These are phyloP conservation scores for Raffaelea albimanens DNA, from an alignment of 2,329 filamentous ascomycete species.

Conservation along the genomic window DNA sequence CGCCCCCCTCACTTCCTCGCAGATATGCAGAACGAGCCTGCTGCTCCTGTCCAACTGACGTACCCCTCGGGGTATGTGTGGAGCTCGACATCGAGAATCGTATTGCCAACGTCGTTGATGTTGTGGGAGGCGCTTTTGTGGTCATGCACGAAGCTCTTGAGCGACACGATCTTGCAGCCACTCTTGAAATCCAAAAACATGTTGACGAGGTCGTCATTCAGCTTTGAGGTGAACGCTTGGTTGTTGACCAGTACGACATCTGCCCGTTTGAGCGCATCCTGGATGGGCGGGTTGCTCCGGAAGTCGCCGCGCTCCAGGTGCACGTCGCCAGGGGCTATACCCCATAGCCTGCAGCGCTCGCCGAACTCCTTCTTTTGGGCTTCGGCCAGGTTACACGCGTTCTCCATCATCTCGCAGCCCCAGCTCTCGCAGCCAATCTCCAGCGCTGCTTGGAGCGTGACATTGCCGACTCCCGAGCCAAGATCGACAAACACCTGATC, in stretches of 20 bases:
- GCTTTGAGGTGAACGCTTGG: constrained; percentile 80
- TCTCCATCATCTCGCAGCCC: constrained; percentile 94
- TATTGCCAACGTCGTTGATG: constrained; percentile 68
- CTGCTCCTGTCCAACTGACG: constrained; percentile 86
- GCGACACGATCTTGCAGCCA: constrained; percentile 79
- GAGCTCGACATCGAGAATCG: constrained; percentile 68
- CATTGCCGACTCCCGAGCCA: constrained; percentile 92
- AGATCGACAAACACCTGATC: constrained; percentile 87
- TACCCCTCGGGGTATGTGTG: constrained; percentile 54
- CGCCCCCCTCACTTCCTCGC: constrained; percentile 51
- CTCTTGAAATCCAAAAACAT: constrained; percentile 91
- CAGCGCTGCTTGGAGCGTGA: constrained; percentile 85
- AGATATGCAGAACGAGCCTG: constrained; percentile 82
- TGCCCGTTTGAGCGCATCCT: constrained; percentile 66
- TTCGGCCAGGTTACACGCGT: constrained; percentile 73
- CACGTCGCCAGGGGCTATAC: constrained; percentile 69
- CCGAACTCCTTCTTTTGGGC: constrained; percentile 75
- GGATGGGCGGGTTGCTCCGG: constrained; percentile 60
- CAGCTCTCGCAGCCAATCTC: constrained; percentile 91
- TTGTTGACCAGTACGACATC: constrained; percentile 99
- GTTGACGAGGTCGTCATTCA: constrained; percentile 76
- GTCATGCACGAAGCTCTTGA: constrained; percentile 83
- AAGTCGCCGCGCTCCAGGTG: constrained; percentile 78
- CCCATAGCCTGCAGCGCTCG: constrained; percentile 83
- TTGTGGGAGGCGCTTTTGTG: constrained; percentile 71